These are phyloP conservation scores for Waltergamsia citrina DNA, from an alignment of 2,329 filamentous ascomycete genomes.

Conservation along the genomic window DNA sequence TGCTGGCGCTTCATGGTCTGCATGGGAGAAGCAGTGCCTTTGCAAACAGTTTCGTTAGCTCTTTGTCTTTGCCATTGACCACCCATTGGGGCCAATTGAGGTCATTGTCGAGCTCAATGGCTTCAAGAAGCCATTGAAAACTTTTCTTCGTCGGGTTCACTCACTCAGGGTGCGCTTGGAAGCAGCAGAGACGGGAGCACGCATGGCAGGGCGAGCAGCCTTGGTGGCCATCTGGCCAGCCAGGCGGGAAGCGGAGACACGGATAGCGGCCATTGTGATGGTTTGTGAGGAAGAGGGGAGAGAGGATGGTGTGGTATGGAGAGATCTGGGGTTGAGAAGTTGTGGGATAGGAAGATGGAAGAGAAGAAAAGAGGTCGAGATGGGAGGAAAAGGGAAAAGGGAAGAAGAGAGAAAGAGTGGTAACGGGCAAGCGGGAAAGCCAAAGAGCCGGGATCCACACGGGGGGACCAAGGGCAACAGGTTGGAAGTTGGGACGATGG, in stretches of 20 bases:
- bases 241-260: slow-evolving; percentile 70
- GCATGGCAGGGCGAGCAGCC: slow-evolving; percentile 68
- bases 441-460: slow-evolving; percentile 24
- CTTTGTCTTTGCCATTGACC: slow-evolving; percentile 2
- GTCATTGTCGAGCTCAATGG: slow-evolving; percentile 18
- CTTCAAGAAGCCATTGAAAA: slow-evolving; percentile 6
- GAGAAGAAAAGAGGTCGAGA: slow-evolving; percentile 17
- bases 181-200: slow-evolving; percentile 51
- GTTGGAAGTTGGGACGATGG: slow-evolving; percentile 3
- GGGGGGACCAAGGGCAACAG: slow-evolving; percentile 3
- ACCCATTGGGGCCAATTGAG: not conserved
- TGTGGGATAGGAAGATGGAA: slow-evolving; percentile 22
- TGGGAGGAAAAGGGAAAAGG: slow-evolving; percentile 26
- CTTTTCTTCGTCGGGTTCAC: slow-evolving; percentile 18
- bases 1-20: slow-evolving; percentile 70
- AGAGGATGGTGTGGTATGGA: slow-evolving; percentile 12
- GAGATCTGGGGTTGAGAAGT: slow-evolving; percentile 12
- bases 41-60: slow-evolving; percentile 3
- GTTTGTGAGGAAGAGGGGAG: slow-evolving; percentile 27
- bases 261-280: slow-evolving; percentile 73
- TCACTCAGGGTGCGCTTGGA: slow-evolving; percentile 73
- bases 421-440: too few relatives aligned
- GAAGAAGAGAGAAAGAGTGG: slow-evolving; percentile 27
- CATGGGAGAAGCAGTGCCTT: slow-evolving; percentile 53
- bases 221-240: slow-evolving; percentile 68